Evolutionary conservation across 495 filamentous ascomycete species (phyloP).

Genomic region (Neurospora pannonica): DNA sequence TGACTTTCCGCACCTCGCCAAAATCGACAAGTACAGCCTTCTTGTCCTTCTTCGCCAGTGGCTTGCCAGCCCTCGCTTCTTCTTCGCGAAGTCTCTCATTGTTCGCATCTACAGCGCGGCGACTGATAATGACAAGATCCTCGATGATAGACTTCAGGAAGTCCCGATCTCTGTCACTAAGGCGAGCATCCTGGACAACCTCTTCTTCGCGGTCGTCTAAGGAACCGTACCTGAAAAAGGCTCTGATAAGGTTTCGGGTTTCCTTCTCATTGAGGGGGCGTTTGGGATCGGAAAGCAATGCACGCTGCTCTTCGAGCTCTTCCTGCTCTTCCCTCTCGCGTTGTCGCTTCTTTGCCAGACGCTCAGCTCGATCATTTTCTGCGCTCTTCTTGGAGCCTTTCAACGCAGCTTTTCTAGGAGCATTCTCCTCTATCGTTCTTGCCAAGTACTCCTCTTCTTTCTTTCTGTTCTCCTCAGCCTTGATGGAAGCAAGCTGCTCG

Average conservation of each 20-base stretch:
- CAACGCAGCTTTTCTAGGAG: conserved; percentile 64
- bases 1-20: conserved; percentile 81
- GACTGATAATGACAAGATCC: conserved; percentile 39
- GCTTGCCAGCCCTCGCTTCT: conserved; percentile 62
- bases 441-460: conserved; percentile 75
- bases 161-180: conserved; percentile 68
- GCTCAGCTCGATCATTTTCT: conserved; percentile 67
- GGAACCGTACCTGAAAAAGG: conserved; percentile 79
- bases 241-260: conserved; percentile 76
- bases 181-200: conserved; percentile 71
- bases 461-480: conserved; percentile 76
- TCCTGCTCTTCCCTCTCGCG: conserved; percentile 59
- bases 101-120: conserved; percentile 64
- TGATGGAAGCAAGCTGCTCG: conserved; percentile 78
- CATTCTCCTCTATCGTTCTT: conserved; percentile 73
- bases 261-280: conserved; percentile 84
- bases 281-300: conserved; percentile 62
- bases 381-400: conserved; percentile 49
- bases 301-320: conserved; percentile 50
- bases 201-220: conserved; percentile 81
- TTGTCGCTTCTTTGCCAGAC: conserved; percentile 86
- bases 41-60: conserved; percentile 86
- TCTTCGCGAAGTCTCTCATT: conserved; percentile 60
- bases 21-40: conserved; percentile 94
- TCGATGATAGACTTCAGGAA: conserved; percentile 56